A percentile compares a stretch with the other conserved stretches of the same genome.
phyloP scores from a whole-genome alignment of 108 stramenopile genomes.

The Nannochloropsis gaditana region DNA sequence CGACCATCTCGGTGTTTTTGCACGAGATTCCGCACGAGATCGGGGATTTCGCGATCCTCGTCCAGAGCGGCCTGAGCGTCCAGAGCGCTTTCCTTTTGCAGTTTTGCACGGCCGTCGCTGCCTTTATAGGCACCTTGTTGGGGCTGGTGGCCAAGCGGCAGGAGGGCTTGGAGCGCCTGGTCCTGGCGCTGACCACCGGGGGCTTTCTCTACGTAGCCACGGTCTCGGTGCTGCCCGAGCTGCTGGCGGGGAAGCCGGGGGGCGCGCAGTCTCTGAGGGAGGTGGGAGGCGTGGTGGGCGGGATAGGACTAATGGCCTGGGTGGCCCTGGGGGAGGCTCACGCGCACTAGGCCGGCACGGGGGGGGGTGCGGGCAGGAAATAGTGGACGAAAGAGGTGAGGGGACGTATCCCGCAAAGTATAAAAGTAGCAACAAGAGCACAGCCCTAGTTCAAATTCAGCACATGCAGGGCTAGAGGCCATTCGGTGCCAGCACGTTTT shows the following conservation, averaged over 20 bases:
- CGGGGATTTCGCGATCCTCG: constrained; percentile 52
- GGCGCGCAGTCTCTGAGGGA: constrained; percentile 34
- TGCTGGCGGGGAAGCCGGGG: constrained; percentile 18
- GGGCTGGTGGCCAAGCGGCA: constrained; percentile 44
- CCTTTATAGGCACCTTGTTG: constrained; percentile 46
- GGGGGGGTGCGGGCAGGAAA: no score
- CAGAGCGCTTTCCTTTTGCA: constrained; percentile 49
- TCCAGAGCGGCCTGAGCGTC: constrained; percentile 47
- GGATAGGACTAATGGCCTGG: constrained; percentile 47
- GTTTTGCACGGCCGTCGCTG: constrained; percentile 51
- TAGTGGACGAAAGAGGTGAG: no score
- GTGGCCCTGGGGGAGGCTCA: constrained; percentile 36
- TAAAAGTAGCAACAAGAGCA: no score
- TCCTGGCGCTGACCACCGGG: constrained; percentile 48
- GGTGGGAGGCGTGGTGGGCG: constrained; percentile 40
- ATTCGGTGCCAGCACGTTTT: no score
- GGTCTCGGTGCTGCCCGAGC: constrained; percentile 48
- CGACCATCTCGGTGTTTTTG: constrained; percentile 43
- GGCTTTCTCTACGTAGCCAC: constrained; percentile 54
- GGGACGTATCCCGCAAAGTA: no score
- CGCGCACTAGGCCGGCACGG: neutral
- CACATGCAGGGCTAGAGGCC: no score
- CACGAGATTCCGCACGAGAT: constrained; percentile 58
- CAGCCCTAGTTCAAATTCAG: no score
- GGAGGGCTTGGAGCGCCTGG: constrained; percentile 27